Evolutionary conservation across 1,139 yeast species (phyloP).

Genomic region (Sugiyamaella japonica): DNA sequence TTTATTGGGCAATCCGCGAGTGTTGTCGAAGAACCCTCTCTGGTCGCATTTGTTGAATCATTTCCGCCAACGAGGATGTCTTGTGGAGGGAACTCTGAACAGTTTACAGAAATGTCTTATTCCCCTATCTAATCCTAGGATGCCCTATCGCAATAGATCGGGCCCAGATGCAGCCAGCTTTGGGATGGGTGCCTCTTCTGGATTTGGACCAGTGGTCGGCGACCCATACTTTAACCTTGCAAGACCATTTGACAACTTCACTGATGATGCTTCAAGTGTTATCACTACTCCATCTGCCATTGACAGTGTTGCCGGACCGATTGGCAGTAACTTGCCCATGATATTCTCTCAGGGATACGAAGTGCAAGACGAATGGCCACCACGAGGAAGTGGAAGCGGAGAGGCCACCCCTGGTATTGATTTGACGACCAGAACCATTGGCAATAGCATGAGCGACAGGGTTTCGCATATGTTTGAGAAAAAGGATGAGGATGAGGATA

Average conservation of each 20-base stretch:
- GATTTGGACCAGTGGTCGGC: background rate
- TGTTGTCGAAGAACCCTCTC: conserved; percentile 65
- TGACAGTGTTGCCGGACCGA: conserved; percentile 17
- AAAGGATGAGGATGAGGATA: conserved; percentile 34
- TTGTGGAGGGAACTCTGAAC: conserved; percentile 90
- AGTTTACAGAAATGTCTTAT: conserved; percentile 73
- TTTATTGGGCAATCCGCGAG: conserved; percentile 80
- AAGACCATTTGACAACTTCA: conserved; percentile 15
- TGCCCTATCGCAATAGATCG: conserved; percentile 20
- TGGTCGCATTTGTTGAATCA: conserved; percentile 82
- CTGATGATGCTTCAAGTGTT: conserved; percentile 29
- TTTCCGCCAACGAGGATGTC: conserved; percentile 79
- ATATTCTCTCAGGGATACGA: conserved; percentile 25
- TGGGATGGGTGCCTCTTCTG: background rate
- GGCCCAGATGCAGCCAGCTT: background rate
- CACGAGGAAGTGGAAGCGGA: background rate
- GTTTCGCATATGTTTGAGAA: conserved; percentile 41
- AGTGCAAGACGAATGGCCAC: conserved; percentile 16
- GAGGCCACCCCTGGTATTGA: background rate
- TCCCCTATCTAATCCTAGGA: conserved; percentile 40
- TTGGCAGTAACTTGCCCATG: conserved; percentile 25
- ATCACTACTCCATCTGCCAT: conserved; percentile 31
- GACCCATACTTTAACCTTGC: background rate
- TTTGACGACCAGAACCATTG: conserved; percentile 32
- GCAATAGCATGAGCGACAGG: conserved; percentile 48